Evolutionary conservation across 2,329 filamentous ascomycete species (phyloP).

Genomic region (Arthrobotrys sphaeroides): DNA sequence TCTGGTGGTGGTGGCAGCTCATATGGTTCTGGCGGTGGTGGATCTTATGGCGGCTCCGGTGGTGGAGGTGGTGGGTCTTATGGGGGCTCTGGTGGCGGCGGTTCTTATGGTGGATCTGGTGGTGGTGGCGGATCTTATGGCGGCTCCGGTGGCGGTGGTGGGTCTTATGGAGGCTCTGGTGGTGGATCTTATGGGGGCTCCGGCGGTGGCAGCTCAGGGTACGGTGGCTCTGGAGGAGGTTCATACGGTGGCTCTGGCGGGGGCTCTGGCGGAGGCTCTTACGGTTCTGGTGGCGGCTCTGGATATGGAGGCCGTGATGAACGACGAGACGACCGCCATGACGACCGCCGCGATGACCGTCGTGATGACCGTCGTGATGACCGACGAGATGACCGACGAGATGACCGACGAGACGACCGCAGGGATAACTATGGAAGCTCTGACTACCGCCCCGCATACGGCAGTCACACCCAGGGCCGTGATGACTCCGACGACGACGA

Average conservation of each 20-base stretch:
- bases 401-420: conserved; percentile 58
- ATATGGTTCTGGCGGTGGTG: conserved; percentile 57
- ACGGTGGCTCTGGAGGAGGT: conserved; percentile 59
- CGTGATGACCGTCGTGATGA: not conserved
- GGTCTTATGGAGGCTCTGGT: too few species aligned
- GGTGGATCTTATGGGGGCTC: conserved; percentile 19
- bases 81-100: conserved; percentile 57
- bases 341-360: not conserved
- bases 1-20: conserved; percentile 54
- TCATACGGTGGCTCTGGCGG: conserved; percentile 55
- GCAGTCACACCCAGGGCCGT: conserved; percentile 53
- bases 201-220: conserved; percentile 55
- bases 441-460: conserved; percentile 50
- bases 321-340: not conserved
- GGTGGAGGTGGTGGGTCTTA: conserved; percentile 6
- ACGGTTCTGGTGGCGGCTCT: conserved; percentile 58
- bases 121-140: conserved; percentile 53
- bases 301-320: conserved; percentile 22
- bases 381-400: conserved; percentile 45
- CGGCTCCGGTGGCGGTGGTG: conserved; percentile 58
- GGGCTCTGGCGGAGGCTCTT: conserved; percentile 7
- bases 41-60: conserved; percentile 55
- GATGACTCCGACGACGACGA: conserved; percentile 62
- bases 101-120: conserved; percentile 10
- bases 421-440: conserved; percentile 61